Conservation (phyloP, 768 basidiomycete genomes). For the Dendrothele bispora region DNA sequence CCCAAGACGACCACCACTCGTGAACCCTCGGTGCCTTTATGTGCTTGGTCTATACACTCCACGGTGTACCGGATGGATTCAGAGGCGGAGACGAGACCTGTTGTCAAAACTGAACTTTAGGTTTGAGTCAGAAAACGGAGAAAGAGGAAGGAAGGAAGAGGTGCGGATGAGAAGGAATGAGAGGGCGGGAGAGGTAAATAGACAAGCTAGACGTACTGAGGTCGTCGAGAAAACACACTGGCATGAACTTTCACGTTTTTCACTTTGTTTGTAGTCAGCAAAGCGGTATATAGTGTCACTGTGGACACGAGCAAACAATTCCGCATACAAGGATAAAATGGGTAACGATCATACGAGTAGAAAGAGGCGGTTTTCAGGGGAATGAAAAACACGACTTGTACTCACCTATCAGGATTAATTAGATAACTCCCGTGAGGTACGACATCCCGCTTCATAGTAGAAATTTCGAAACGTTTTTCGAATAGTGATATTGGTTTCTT, state of each 20-base stretch:
- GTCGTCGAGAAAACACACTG: slow-evolving; percentile 84
- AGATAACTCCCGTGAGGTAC: slow-evolving; percentile 87
- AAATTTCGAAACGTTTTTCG: slow-evolving; percentile 58
- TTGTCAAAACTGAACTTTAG: slow-evolving; percentile 85
- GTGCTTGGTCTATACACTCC: slow-evolving; percentile 71
- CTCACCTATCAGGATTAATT: slow-evolving; percentile 75
- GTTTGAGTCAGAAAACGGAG: too few species aligned
- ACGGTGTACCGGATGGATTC: slow-evolving; percentile 67
- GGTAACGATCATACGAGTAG: not conserved
- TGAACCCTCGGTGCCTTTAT: slow-evolving; percentile 45
- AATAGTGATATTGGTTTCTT: slow-evolving; percentile 56
- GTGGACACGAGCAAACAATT: too few species aligned
- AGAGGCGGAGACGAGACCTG: slow-evolving; percentile 61
- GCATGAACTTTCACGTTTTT: slow-evolving; percentile 70
- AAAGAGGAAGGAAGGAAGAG: not conserved
- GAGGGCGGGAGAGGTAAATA: too few species aligned
- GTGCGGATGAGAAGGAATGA: too few species aligned
- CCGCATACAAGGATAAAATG: not conserved
- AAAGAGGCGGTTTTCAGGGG: not conserved
- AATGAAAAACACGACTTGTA: slow-evolving; percentile 5
- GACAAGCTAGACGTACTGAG: slow-evolving; percentile 66
- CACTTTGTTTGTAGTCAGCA: too few species aligned
- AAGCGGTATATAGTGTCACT: too few species aligned
- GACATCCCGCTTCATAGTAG: slow-evolving; percentile 59
- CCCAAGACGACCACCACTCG: slow-evolving; percentile 69